A percentile compares a stretch with the other conserved stretches of the same genome.
These are phyloP conservation scores for Gossypium thurberi DNA, from an alignment of 345 rosid genomes.

Conservation along the genomic window DNA sequence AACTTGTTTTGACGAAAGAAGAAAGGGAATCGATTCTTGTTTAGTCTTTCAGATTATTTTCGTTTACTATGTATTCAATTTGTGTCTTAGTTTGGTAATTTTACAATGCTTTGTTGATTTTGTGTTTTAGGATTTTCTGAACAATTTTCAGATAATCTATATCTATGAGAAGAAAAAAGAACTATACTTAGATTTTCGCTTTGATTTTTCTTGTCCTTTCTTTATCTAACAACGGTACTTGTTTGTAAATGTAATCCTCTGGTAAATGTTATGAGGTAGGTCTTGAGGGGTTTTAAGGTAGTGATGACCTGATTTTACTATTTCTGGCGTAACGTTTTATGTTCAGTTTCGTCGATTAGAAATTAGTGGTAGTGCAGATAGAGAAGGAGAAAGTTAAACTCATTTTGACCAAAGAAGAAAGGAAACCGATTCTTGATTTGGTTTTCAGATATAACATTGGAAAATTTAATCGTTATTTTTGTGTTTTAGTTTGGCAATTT, in stretches of 20 bases:
- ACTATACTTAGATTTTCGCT: background rate
- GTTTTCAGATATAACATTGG: background rate
- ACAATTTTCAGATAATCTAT: background rate
- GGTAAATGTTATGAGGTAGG: constrained; percentile 36
- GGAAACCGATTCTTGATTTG: background rate
- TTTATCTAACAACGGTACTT: background rate
- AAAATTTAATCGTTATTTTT: background rate
- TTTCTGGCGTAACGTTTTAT: constrained; percentile 30
- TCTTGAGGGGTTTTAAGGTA: constrained; percentile 82
- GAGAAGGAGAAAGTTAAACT: background rate
- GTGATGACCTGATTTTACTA: constrained; percentile 42
- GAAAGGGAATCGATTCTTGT: background rate
- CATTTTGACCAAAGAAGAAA: constrained; percentile 3
- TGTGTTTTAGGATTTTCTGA: background rate
- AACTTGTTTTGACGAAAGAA: background rate
- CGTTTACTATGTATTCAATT: background rate
- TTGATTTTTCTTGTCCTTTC: background rate
- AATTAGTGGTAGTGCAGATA: background rate
- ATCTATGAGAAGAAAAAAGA: background rate
- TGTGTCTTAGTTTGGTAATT: background rate
- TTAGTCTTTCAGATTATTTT: constrained; percentile 4
- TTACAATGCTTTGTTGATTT: background rate
- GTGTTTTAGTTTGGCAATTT: background rate
- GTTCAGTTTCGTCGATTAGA: constrained; percentile 16
- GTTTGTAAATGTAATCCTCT: background rate